Evolutionary conservation across 495 filamentous ascomycete genomes (phyloP).

Genomic region (Penicillium subrubescens): DNA sequence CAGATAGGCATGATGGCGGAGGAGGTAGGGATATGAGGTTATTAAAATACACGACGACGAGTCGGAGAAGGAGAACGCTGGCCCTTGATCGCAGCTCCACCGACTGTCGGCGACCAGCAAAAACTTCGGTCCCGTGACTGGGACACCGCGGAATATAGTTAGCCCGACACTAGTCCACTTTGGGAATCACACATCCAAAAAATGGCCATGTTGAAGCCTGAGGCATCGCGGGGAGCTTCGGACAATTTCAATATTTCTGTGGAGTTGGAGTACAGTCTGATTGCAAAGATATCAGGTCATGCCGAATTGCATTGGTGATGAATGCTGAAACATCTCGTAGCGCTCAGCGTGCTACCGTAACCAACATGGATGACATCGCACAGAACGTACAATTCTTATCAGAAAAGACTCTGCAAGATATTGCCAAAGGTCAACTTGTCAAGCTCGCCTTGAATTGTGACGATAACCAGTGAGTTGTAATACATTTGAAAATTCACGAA

Average conservation of each 20-base stretch:
- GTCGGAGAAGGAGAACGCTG: constrained; percentile 26
- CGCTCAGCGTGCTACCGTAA: constrained; percentile 11
- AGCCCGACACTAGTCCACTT: constrained; percentile 33
- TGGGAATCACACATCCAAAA: constrained; percentile 32
- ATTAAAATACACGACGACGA: constrained; percentile 25
- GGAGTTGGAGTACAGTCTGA: constrained; percentile 6
- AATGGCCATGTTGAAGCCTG: constrained; percentile 19
- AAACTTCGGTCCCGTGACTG: constrained; percentile 50
- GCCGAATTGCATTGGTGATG: constrained; percentile 28
- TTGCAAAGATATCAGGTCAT: constrained; percentile 18
- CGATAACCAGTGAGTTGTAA: constrained; percentile 34
- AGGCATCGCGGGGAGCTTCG: constrained; percentile 31
- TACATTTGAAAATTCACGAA: background rate
- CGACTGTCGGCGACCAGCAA: constrained; percentile 36
- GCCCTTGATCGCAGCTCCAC: constrained; percentile 33
- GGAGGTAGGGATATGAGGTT: constrained; percentile 23
- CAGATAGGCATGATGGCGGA: constrained; percentile 70
- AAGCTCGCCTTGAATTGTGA: constrained; percentile 39
- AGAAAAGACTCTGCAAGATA: constrained; percentile 38
- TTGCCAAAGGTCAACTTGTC: constrained; percentile 44
- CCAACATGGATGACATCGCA: constrained; percentile 40
- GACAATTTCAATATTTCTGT: constrained; percentile 17
- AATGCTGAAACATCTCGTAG: constrained; percentile 20
- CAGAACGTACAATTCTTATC: constrained; percentile 43
- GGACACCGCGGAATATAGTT: constrained; percentile 26